These are phyloP conservation scores for Alternaria novae-zelandiae DNA, from an alignment of 2,329 filamentous ascomycete species.

Conservation along the genomic window DNA sequence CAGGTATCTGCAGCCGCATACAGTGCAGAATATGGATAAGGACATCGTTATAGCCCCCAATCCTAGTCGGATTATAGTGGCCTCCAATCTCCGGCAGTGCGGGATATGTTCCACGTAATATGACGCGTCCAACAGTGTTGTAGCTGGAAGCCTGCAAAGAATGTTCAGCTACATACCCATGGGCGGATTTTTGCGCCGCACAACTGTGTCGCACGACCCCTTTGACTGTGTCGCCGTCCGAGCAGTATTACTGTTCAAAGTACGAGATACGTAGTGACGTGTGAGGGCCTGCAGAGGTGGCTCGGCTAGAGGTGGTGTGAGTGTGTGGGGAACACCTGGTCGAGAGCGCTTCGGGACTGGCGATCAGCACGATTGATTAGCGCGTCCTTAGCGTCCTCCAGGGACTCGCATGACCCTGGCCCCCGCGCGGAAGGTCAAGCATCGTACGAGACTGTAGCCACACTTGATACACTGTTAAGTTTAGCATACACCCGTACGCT, in stretches of 20 bases:
- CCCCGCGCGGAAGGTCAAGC: slow-evolving; percentile 17
- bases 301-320: slow-evolving; percentile 10
- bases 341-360: slow-evolving; percentile 24
- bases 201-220: not conserved
- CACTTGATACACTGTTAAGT: slow-evolving; percentile 4
- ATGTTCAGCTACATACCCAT: not conserved
- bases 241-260: not conserved
- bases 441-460: slow-evolving; percentile 14
- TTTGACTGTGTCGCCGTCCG: not conserved
- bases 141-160: not conserved
- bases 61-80: slow-evolving; percentile 2
- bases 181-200: not conserved
- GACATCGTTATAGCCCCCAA: slow-evolving; percentile 3
- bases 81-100: slow-evolving; percentile 12
- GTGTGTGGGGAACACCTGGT: slow-evolving; percentile 13
- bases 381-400: slow-evolving; percentile 16
- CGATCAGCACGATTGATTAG: slow-evolving; percentile 18
- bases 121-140: not conserved
- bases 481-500: slow-evolving; percentile 3
- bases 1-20: slow-evolving; percentile 18
- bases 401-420: slow-evolving; percentile 26
- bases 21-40: slow-evolving; percentile 13
- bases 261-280: slow-evolving; percentile 6
- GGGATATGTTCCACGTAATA: slow-evolving; percentile 3
- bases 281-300: not conserved